Evolutionary conservation across 768 basidiomycete genomes (phyloP), one percentile per base, ranked within the genome.

Genomic region (Paxillus ammoniavirescens): DNA sequence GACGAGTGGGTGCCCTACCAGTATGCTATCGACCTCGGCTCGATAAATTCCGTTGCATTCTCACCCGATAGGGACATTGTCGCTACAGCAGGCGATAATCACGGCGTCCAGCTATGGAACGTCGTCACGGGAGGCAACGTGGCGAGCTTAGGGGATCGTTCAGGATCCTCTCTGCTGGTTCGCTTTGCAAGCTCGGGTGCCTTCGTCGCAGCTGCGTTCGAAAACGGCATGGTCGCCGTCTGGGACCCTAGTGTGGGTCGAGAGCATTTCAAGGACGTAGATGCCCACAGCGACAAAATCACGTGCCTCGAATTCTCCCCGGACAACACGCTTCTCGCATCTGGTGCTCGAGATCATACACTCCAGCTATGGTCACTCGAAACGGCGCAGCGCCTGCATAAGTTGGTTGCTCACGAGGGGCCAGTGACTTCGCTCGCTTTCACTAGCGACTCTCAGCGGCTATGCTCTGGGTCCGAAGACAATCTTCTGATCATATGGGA

Each of bases 391-490:
- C 12, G 38, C 2, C 33, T 68, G 42, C 45, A 60, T 15, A 48
- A 38, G 36, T 37, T 65, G 1, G 47, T 37, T 3, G 18, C 42
- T 0, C 69, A 67, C 46, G 56, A 61, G 38, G 59, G 54, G 18
- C 30, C 50, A 2, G 64, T 70, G 38, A 49, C 31, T 4, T 43
- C 56, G 6, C 44, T 70, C 38, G 58, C 33, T 1, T 70, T 68
- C 48, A 64, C 65, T 1, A 50, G 42, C 12, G 58, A 67, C 36
- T 62, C 63, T 0, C 38, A 26, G 1, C 15, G 38, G 8, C 36
- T 70, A 13, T 54, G 60, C 30, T 71, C 68, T 2, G 63, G 67
- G 14, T 60, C 60, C 2, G 55, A 58, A 36, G 65, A 70, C 35
- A 57, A 63, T 5, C 40, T 58, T 6, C 18, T 66, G 35, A 59